Evolutionary conservation across 495 filamentous ascomycete genomes (phyloP).

Genomic region (Aspergillus conjunctus): DNA sequence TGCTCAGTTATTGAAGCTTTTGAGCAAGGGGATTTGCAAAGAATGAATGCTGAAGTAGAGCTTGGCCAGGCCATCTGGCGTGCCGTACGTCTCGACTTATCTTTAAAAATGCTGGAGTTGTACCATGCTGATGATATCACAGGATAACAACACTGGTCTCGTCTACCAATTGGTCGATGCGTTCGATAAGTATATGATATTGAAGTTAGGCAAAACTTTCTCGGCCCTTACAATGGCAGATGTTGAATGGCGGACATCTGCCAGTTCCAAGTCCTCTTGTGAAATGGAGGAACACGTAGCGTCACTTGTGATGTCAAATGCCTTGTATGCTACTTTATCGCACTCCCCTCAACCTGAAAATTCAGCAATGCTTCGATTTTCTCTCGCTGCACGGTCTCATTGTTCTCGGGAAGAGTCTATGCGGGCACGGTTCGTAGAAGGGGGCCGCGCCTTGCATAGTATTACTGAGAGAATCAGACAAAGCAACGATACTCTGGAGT

Average conservation of each 20-base stretch:
- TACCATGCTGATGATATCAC: constrained; percentile 8
- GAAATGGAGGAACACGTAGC: constrained; percentile 54
- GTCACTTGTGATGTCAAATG: constrained; percentile 53
- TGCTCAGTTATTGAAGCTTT: constrained; percentile 69
- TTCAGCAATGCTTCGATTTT: constrained; percentile 23
- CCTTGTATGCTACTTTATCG: constrained; percentile 51
- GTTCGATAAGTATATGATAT: constrained; percentile 49
- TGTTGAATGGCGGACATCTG: constrained; percentile 37
- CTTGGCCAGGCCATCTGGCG: constrained; percentile 58
- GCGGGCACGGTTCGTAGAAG: constrained; percentile 37
- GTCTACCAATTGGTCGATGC: constrained; percentile 53
- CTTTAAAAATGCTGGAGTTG: not conserved
- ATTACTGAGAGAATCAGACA: constrained; percentile 47
- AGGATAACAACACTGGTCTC: constrained; percentile 62
- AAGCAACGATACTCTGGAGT: constrained; percentile 56
- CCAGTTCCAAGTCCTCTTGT: constrained; percentile 40
- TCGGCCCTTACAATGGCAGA: constrained; percentile 50
- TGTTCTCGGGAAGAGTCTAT: constrained; percentile 48
- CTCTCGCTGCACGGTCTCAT: not conserved
- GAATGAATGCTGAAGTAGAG: constrained; percentile 61
- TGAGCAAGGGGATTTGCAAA: constrained; percentile 55
- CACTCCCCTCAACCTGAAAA: constrained; percentile 1
- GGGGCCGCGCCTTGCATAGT: constrained; percentile 38
- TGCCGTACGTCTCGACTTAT: constrained; percentile 47
- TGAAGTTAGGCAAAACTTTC: constrained; percentile 48